phyloP scores from a whole-genome alignment of 371 early-diverging fungal genomes.

The Amoeboaphelidium protococcarum region DNA sequence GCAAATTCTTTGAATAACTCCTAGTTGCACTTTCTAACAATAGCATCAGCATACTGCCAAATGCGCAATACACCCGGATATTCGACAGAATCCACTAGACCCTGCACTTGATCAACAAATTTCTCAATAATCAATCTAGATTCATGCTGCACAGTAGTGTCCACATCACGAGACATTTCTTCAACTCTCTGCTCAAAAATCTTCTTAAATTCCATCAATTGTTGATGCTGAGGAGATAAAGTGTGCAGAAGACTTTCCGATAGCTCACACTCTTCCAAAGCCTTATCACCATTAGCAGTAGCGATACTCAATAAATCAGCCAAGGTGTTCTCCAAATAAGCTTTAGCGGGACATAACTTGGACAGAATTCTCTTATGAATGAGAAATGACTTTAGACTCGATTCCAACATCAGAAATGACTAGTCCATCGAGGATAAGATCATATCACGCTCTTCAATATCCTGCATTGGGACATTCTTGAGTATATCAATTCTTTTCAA shows the following conservation, averaged over 20 bases:
- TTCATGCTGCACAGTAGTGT: not conserved
- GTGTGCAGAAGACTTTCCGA: not conserved
- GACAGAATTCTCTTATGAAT: conserved; percentile 79
- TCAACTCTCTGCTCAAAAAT: not conserved
- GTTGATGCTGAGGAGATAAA: not conserved
- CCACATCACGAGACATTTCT: not conserved
- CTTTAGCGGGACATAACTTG: conserved; percentile 77
- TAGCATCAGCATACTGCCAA: not conserved
- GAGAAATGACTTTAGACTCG: conserved; percentile 60
- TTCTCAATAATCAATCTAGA: not conserved
- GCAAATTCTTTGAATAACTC: not conserved
- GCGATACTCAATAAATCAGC: conserved; percentile 28
- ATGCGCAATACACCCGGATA: not conserved
- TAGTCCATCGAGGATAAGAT: conserved; percentile 12
- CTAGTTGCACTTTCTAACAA: not conserved
- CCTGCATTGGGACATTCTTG: not conserved
- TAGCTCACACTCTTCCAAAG: conserved; percentile 14
- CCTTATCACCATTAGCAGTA: conserved; percentile 21
- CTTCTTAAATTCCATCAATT: not conserved
- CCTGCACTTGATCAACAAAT: not conserved
- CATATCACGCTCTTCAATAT: conserved; percentile 14
- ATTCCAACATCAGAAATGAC: conserved; percentile 49
- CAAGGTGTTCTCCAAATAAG: conserved; percentile 53
- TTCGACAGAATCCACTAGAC: not conserved
- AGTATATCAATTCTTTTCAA: conserved; percentile 2